Evolutionary conservation across 768 basidiomycete species (phyloP).

Genomic region (Jaapia argillacea): DNA sequence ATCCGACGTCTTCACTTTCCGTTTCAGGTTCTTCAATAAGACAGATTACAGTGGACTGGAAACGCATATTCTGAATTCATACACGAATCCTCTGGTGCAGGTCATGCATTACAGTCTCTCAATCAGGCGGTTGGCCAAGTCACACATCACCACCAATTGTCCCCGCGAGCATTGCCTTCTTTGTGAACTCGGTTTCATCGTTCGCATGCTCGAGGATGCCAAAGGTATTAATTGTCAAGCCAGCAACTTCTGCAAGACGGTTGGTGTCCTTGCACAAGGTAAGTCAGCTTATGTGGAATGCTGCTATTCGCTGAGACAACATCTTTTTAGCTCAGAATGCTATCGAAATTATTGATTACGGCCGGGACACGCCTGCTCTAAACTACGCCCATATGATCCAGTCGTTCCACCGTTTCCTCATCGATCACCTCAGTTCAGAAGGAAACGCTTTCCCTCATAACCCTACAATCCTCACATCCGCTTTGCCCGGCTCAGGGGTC

Average conservation of each 20-base stretch:
- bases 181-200: slow-evolving; percentile 91
- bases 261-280: slow-evolving; percentile 86
- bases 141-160: slow-evolving; percentile 86
- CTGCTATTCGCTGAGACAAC: slow-evolving; percentile 11
- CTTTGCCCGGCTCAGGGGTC: slow-evolving; percentile 14
- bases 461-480: slow-evolving; percentile 27
- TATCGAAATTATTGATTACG: slow-evolving; percentile 85
- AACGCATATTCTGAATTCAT: slow-evolving; percentile 95
- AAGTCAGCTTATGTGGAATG: slow-evolving; percentile 8
- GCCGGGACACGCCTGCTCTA: slow-evolving; percentile 59
- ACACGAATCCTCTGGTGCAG: slow-evolving; percentile 87
- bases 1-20: not conserved
- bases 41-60: slow-evolving; percentile 88
- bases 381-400: slow-evolving; percentile 89
- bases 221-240: slow-evolving; percentile 91
- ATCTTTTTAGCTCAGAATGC: slow-evolving; percentile 49
- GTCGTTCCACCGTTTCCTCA: slow-evolving; percentile 86
- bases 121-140: slow-evolving; percentile 75
- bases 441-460: slow-evolving; percentile 57
- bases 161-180: slow-evolving; percentile 85
- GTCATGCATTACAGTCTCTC: slow-evolving; percentile 80
- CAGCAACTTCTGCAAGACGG: slow-evolving; percentile 93
- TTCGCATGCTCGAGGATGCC: slow-evolving; percentile 94
- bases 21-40: slow-evolving; percentile 69
- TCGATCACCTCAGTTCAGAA: slow-evolving; percentile 76